Conservation (phyloP, 2,329 filamentous ascomycete genomes). For the Byssochlamys sp. region DNA sequence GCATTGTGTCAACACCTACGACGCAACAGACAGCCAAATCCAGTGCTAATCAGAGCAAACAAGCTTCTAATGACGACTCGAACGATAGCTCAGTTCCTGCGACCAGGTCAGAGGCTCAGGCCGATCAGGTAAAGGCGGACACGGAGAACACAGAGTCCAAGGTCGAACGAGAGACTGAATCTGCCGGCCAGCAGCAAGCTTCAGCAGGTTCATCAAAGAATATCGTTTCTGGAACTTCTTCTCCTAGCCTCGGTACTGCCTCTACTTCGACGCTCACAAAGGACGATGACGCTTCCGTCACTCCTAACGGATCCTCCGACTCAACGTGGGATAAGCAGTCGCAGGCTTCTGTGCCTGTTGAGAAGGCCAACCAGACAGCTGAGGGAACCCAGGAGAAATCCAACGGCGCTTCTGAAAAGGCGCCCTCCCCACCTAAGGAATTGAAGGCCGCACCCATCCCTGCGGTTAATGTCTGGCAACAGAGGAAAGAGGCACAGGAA, state of each 20-base stretch:
- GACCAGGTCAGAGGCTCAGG: constrained; percentile 20
- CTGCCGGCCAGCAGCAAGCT: constrained; percentile 16
- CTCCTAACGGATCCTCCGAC: constrained; percentile 55
- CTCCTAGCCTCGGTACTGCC: constrained; percentile 46
- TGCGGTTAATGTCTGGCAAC: constrained; percentile 76
- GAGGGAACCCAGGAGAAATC: constrained; percentile 44
- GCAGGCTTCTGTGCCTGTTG: constrained; percentile 54
- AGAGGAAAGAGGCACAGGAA: constrained; percentile 60
- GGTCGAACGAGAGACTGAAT: constrained; percentile 26
- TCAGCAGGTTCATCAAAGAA: constrained; percentile 18
- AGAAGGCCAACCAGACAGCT: constrained; percentile 37
- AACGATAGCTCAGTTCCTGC: constrained; percentile 19
- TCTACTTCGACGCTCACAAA: constrained; percentile 47
- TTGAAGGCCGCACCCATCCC: constrained; percentile 75
- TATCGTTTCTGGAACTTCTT: constrained; percentile 35
- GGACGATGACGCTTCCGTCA: constrained; percentile 52
- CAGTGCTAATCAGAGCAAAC: constrained; percentile 20
- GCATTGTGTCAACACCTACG: constrained; percentile 47
- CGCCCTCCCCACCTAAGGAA: constrained; percentile 47
- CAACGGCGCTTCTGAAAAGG: constrained; percentile 50
- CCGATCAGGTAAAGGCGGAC: constrained; percentile 40
- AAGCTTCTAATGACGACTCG: constrained; percentile 22
- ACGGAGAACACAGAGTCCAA: constrained; percentile 28
- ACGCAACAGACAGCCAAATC: constrained; percentile 37
- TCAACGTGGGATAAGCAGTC: constrained; percentile 59